Base-by-base conservation (phyloP, 805 yeast genomes). In the Metschnikowia lachancei region DNA sequence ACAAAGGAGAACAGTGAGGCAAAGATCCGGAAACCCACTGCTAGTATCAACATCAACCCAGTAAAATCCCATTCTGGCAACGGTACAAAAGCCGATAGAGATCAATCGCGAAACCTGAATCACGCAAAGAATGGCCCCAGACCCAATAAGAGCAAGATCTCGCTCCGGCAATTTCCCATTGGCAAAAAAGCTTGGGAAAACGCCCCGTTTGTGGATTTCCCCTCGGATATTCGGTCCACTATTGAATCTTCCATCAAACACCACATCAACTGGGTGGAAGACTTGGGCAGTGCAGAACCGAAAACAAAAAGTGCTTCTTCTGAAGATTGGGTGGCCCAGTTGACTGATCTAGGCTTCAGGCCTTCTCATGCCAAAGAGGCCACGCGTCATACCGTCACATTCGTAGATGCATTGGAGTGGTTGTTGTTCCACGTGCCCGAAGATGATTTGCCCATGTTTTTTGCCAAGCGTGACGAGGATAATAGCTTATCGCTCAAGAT, bases 361-460 rank as follows among this genome's bases (percentile, higher is more conserved):
- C 64, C 68, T 30, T 58, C 76, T 1, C 97, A 91, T 60, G 78
- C 85, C 1, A 65, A 68, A 1, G 98, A 92, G 58, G 82, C 97
- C 0, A 65, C 87, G 39, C 66, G 70, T 22, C 87, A 87, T 58
- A 70, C 83, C 0, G 52, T 60, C 3, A 56, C 75, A 1, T 73
- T 80, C 45, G 71, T 76, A 1, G 80, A 76, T 19, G 74, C 84
- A 0, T 63, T 86, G 36, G 87, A 83, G 50, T 86, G 94, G 92
- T 74, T 92, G 16, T 66, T 92, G 10, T 83, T 91, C 54, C 94
- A 92, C 58, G 79, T 92, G 3, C 98, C 98, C 0, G 97, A 94
- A 52, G 98, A 91, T 60, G 99, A 92, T 58, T 69, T 92, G 28
- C 99, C 99, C 0, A 54, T 66, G 0, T 69, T 73, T 39, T 86